phyloP scores from a whole-genome alignment of 192 early-diverging fungal genomes.

The Coemansia asiatica region DNA sequence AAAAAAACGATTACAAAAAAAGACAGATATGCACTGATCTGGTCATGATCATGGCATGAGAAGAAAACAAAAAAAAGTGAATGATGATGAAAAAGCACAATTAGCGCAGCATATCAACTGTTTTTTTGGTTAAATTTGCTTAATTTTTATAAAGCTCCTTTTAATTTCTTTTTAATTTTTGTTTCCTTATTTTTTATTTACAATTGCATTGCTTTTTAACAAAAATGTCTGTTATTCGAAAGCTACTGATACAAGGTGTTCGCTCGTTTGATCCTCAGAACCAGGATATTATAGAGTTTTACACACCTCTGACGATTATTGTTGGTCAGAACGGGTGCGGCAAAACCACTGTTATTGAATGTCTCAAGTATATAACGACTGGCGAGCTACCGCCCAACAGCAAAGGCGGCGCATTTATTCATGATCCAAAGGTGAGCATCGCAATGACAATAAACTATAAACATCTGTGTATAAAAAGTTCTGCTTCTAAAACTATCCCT shows the following conservation, averaged over 20 bases:
- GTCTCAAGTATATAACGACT: slow-evolving; percentile 92
- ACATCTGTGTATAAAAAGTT: too few relatives aligned
- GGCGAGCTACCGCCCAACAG: slow-evolving; percentile 88
- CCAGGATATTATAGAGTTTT: slow-evolving; percentile 76
- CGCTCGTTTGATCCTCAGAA: slow-evolving; percentile 87
- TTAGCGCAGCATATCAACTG: neutral
- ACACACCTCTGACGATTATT: slow-evolving; percentile 89
- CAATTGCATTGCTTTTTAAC: neutral
- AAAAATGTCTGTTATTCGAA: slow-evolving; percentile 66
- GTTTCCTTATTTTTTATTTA: slow-evolving; percentile 9
- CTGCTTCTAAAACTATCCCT: neutral
- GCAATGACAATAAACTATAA: too few relatives aligned
- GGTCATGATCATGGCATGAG: neutral
- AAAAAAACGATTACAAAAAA: neutral
- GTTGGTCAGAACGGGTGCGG: slow-evolving; percentile 95
- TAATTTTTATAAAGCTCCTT: neutral
- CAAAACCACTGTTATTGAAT: slow-evolving; percentile 98
- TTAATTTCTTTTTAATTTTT: neutral
- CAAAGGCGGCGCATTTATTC: slow-evolving; percentile 86
- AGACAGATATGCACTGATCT: neutral
- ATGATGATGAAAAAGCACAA: neutral
- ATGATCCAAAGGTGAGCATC: slow-evolving; percentile 81
- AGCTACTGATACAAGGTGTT: slow-evolving; percentile 79
- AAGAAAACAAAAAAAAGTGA: neutral
- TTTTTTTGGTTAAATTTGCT: too few relatives aligned